Conservation (phyloP, 805 yeast species). For the Lachancea dasiensis region DNA sequence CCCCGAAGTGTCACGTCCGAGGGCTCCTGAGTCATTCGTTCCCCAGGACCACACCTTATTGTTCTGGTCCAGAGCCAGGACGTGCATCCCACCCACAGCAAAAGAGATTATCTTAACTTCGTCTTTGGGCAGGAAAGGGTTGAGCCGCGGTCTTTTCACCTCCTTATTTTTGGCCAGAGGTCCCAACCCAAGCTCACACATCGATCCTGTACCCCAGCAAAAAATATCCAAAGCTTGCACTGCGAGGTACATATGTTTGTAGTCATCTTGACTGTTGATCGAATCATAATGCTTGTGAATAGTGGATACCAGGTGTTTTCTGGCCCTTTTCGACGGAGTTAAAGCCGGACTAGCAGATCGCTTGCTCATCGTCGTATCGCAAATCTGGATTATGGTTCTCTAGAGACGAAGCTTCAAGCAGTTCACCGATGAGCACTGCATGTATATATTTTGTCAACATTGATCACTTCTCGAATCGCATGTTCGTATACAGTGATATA, state of each 20-base stretch:
- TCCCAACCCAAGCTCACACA: constrained; percentile 98
- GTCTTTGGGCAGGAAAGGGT: constrained; percentile 62
- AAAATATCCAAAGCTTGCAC: constrained; percentile 60
- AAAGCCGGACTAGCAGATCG: constrained; percentile 17
- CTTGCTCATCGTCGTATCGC: no score
- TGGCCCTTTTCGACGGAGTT: constrained; percentile 10
- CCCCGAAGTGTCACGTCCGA: constrained; percentile 78
- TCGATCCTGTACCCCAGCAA: constrained; percentile 95
- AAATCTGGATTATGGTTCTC: no score
- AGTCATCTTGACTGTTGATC: constrained; percentile 32
- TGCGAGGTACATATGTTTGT: constrained; percentile 29
- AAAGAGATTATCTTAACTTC: constrained; percentile 72
- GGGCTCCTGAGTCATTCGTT: constrained; percentile 82
- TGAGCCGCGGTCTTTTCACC: constrained; percentile 92
- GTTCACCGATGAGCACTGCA: no score
- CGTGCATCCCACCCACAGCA: constrained; percentile 96
- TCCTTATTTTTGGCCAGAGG: constrained; percentile 88
- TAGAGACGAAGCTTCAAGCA: no score
- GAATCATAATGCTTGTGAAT: constrained; percentile 13
- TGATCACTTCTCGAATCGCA: no score
- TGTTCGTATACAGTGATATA: no score
- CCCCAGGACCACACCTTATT: constrained; percentile 98
- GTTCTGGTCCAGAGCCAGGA: constrained; percentile 68
- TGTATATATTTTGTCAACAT: no score
- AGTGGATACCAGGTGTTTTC: constrained; percentile 11